Conservation (phyloP, 768 basidiomycete genomes). For the Trametes meyenii region DNA sequence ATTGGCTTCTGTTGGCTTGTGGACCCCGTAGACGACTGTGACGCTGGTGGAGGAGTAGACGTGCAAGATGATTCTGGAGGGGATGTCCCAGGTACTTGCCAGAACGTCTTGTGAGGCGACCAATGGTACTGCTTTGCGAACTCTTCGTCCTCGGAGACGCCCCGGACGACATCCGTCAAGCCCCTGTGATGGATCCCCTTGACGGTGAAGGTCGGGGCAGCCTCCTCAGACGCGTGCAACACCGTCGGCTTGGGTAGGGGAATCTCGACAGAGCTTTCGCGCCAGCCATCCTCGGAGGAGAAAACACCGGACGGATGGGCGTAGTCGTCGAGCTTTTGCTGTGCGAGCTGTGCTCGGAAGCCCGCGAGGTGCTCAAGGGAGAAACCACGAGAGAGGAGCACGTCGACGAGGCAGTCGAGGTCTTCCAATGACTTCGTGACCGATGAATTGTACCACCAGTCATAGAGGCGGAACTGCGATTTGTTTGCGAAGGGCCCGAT, state of each 20-base stretch:
- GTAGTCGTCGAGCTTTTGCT: slow-evolving; percentile 21
- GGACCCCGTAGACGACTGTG: background rate
- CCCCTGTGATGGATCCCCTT: slow-evolving; percentile 32
- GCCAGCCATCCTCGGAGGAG: slow-evolving; percentile 26
- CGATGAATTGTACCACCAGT: slow-evolving; percentile 34
- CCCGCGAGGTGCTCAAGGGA: background rate
- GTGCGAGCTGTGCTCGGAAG: background rate
- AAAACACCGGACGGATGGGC: background rate
- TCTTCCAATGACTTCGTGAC: slow-evolving; percentile 32
- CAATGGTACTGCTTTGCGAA: slow-evolving; percentile 1
- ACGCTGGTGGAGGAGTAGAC: background rate
- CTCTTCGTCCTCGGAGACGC: background rate
- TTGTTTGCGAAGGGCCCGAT: slow-evolving; percentile 18
- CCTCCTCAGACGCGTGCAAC: slow-evolving; percentile 22
- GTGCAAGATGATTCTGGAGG: background rate
- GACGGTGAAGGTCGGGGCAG: slow-evolving; percentile 36
- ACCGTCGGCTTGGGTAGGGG: slow-evolving; percentile 24
- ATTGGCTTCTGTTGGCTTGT: background rate
- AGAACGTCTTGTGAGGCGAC: background rate
- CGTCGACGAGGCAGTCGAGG: slow-evolving; percentile 30
- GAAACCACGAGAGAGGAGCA: background rate
- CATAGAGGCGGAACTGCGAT: slow-evolving; percentile 30
- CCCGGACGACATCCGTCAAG: slow-evolving; percentile 7
- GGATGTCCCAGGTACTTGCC: background rate
- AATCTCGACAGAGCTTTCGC: slow-evolving; percentile 22